Evolutionary conservation across 208 protist genomes (phyloP).

Genomic region (Trypanosoma theileri): DNA sequence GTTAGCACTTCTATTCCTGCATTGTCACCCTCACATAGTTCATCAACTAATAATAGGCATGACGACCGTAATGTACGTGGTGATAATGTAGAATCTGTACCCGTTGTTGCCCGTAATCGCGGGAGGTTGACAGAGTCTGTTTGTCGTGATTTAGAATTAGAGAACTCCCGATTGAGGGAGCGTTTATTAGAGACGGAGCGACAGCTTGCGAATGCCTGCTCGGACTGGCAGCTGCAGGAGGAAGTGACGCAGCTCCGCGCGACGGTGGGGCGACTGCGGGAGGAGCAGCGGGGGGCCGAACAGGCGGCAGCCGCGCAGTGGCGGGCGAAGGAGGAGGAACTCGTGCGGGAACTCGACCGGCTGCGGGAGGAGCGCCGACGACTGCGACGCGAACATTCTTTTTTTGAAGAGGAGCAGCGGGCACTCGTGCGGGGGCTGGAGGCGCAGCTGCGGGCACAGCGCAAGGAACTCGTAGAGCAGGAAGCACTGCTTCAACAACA

Average conservation of each 20-base stretch:
- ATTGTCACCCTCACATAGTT: too few species aligned
- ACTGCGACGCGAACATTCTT: slow-evolving; percentile 26
- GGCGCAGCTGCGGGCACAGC: slow-evolving; percentile 29
- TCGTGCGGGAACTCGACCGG: slow-evolving; percentile 55
- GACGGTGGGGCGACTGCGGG: slow-evolving; percentile 8
- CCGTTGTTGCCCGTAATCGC: not conserved
- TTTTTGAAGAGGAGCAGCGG: slow-evolving; percentile 37
- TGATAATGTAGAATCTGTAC: not conserved
- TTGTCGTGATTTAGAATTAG: slow-evolving; percentile 28
- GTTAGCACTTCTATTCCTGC: too few species aligned
- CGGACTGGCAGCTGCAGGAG: slow-evolving; percentile 32
- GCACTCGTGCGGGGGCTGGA: slow-evolving; percentile 39
- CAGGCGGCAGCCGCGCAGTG: slow-evolving; percentile 32
- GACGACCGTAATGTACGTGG: not conserved
- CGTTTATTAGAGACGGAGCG: slow-evolving; percentile 23
- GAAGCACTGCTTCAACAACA: slow-evolving; percentile 14
- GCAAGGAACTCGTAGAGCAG: slow-evolving; percentile 12
- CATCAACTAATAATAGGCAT: too few species aligned
- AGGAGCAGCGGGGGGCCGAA: slow-evolving; percentile 24
- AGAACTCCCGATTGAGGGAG: slow-evolving; percentile 49
- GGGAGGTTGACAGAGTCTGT: not conserved
- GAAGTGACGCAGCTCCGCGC: slow-evolving; percentile 28
- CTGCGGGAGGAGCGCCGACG: slow-evolving; percentile 53
- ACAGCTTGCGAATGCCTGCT: slow-evolving; percentile 21
- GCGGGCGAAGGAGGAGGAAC: slow-evolving; percentile 57